These are phyloP conservation scores for Umbelopsis ramanniana DNA, from an alignment of 192 early-diverging fungal species.

Conservation along the genomic window DNA sequence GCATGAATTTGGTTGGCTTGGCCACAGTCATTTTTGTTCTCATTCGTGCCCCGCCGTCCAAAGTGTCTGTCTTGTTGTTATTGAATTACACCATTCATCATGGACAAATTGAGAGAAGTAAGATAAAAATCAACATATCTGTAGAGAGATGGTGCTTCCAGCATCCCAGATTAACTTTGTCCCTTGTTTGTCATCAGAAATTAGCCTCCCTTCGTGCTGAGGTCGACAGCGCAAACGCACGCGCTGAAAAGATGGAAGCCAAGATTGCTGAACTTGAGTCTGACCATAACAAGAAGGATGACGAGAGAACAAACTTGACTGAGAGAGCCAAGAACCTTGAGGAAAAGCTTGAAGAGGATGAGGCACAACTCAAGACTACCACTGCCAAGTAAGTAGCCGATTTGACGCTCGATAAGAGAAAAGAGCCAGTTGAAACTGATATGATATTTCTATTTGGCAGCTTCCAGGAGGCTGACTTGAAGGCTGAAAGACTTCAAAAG, in stretches of 20 bases:
- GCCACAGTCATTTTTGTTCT: neutral
- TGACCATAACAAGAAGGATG: constrained; percentile 48
- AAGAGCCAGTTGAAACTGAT: neutral
- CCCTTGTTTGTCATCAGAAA: constrained; percentile 34
- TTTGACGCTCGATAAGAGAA: neutral
- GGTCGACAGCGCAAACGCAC: constrained; percentile 36
- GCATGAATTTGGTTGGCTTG: constrained; percentile 6
- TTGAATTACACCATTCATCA: constrained; percentile 12
- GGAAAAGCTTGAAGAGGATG: constrained; percentile 36
- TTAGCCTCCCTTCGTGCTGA: constrained; percentile 48
- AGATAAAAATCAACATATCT: neutral
- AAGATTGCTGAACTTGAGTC: constrained; percentile 38
- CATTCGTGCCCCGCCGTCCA: neutral
- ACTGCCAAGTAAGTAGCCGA: constrained; percentile 35
- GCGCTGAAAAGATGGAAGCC: constrained; percentile 35
- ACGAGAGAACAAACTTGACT: constrained; percentile 35
- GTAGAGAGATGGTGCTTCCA: neutral
- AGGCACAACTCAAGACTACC: constrained; percentile 31
- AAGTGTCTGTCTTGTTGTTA: neutral
- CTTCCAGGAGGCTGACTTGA: constrained; percentile 70
- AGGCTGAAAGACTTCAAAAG: constrained; percentile 85
- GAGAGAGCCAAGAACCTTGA: constrained; percentile 38
- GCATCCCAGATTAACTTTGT: neutral
- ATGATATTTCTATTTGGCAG: constrained; percentile 21
- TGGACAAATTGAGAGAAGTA: constrained; percentile 19